A percentile compares a stretch with the other conserved stretches of the same genome.
phyloP scores from a whole-genome alignment of 805 yeast species.

The Nakazawaea peltata region DNA sequence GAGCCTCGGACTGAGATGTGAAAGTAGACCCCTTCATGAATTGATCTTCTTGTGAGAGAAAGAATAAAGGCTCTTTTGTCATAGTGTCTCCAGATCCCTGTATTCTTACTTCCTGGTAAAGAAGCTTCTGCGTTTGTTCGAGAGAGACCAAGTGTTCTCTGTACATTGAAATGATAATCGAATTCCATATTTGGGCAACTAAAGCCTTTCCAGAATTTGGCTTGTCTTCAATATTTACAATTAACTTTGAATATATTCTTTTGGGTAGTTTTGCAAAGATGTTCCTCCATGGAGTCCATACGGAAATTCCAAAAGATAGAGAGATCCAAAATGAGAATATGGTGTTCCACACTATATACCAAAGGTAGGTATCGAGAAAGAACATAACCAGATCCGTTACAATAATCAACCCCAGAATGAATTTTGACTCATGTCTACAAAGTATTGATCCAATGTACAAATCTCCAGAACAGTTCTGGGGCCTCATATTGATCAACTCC shows the following conservation, averaged over 20 bases:
- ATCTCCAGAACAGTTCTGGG: slow-evolving; percentile 58
- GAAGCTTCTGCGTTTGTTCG: slow-evolving; percentile 61
- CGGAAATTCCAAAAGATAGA: slow-evolving; percentile 67
- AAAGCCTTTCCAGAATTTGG: slow-evolving; percentile 40
- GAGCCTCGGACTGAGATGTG: slow-evolving; percentile 65
- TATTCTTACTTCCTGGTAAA: slow-evolving; percentile 42
- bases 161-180: slow-evolving; percentile 76
- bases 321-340: slow-evolving; percentile 65
- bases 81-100: slow-evolving; percentile 29
- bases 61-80: slow-evolving; percentile 67
- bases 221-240: slow-evolving; percentile 32
- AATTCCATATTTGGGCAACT: slow-evolving; percentile 75
- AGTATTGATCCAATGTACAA: slow-evolving; percentile 39
- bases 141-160: slow-evolving; percentile 69
- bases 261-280: slow-evolving; percentile 70
- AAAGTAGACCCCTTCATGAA: slow-evolving; percentile 44
- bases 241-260: slow-evolving; percentile 62
- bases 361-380: slow-evolving; percentile 73
- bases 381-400: slow-evolving; percentile 61
- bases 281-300: slow-evolving; percentile 88
- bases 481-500: slow-evolving; percentile 50
- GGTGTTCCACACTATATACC: slow-evolving; percentile 82
- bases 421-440: slow-evolving; percentile 49
- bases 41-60: slow-evolving; percentile 76
- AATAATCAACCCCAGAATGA: slow-evolving; percentile 45